These are phyloP conservation scores for Sechiopsis laciniata DNA, from an alignment of 306 rosid genomes.

Conservation along the genomic window DNA sequence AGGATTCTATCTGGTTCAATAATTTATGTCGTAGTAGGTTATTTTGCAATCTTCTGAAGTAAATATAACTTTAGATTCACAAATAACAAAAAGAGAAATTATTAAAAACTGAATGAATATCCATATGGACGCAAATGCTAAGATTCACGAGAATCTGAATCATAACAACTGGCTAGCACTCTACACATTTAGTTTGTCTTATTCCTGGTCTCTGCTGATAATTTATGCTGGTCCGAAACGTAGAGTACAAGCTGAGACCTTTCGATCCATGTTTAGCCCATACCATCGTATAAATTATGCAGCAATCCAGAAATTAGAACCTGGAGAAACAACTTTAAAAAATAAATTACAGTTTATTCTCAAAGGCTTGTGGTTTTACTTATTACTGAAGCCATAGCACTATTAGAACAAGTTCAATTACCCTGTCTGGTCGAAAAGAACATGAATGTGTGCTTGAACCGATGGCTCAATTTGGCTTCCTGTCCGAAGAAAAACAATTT, in stretches of 20 bases:
- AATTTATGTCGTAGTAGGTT: not conserved
- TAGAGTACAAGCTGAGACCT: not conserved
- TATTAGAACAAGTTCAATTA: constrained; percentile 12
- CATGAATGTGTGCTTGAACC: constrained; percentile 7
- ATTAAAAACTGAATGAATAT: constrained; percentile 9
- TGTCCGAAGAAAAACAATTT: not conserved
- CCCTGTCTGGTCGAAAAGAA: not conserved
- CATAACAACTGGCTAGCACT: not conserved
- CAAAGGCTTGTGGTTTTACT: not conserved
- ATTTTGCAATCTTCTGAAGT: not conserved
- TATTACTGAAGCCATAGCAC: constrained; percentile 6
- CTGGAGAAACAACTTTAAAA: constrained; percentile 12
- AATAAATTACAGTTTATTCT: constrained; percentile 7
- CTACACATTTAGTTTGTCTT: not conserved
- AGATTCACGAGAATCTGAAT: constrained; percentile 15
- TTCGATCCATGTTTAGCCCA: constrained; percentile 11
- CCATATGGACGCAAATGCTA: constrained; percentile 10
- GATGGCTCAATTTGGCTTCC: not conserved
- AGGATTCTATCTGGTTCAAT: constrained; percentile 14
- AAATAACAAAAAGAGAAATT: not conserved
- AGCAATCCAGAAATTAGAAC: not conserved
- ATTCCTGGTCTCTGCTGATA: constrained; percentile 20
- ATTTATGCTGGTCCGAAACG: constrained; percentile 5
- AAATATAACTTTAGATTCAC: not conserved
- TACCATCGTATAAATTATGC: not conserved